Percentiles rank a stretch among this genome's conserved stretches.
phyloP scores from a whole-genome alignment of 805 yeast species.

The Saturnispora besseyi region DNA sequence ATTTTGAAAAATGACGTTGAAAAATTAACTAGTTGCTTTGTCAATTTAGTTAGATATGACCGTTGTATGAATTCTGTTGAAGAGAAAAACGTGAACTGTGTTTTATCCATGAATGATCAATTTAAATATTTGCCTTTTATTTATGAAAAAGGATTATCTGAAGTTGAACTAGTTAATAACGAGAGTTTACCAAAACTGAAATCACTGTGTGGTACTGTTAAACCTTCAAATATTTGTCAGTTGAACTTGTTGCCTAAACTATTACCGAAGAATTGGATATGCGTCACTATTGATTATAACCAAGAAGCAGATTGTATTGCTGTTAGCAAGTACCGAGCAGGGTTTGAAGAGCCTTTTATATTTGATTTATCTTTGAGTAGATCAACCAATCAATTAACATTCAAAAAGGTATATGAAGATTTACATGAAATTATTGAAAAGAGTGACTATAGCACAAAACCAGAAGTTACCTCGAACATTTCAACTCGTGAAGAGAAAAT shows the following conservation, averaged over 20 bases:
- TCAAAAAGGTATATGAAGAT: constrained; percentile 37
- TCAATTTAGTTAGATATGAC: constrained; percentile 7
- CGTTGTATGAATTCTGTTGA: not conserved
- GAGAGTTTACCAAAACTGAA: constrained; percentile 14
- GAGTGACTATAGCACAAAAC: constrained; percentile 54
- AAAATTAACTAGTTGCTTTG: constrained; percentile 10
- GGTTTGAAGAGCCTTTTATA: constrained; percentile 24
- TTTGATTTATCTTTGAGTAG: constrained; percentile 54
- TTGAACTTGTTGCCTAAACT: not conserved
- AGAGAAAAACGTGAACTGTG: not conserved
- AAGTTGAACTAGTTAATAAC: constrained; percentile 14
- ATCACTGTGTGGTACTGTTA: not conserved
- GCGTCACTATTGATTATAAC: constrained; percentile 55
- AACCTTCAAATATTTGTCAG: not conserved
- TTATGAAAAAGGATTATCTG: constrained; percentile 15
- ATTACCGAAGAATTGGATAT: constrained; percentile 46
- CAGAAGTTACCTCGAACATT: constrained; percentile 42
- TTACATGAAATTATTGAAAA: constrained; percentile 43
- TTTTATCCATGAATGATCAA: constrained; percentile 3
- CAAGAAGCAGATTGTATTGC: constrained; percentile 48
- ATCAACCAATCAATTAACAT: constrained; percentile 36
- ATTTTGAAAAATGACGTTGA: constrained; percentile 4
- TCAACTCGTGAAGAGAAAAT: constrained; percentile 50
- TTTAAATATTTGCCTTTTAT: constrained; percentile 9
- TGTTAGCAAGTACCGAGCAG: constrained; percentile 22